A percentile compares a stretch with the other conserved stretches of the same genome.
phyloP scores from a whole-genome alignment of 1,139 yeast genomes.

The Sugiyamaella neomexicana region DNA sequence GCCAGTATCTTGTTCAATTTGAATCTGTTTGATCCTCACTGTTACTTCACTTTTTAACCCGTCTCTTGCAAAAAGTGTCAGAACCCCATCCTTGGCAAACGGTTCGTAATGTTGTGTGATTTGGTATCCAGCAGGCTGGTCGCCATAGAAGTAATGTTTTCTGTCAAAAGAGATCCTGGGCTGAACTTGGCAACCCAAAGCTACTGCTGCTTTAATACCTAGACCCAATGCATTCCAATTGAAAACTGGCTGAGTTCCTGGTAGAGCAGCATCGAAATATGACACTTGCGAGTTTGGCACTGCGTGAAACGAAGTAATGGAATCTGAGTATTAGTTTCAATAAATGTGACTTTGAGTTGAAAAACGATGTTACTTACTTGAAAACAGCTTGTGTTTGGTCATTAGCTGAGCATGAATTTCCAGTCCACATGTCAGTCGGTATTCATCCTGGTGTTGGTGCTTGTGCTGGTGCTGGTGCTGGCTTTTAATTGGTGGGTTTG shows the following conservation, averaged over 20 bases:
- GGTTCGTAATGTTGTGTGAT: conserved; percentile 89
- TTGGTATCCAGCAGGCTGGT: conserved; percentile 95
- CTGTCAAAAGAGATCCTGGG: conserved; percentile 72
- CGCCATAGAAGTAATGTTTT: conserved; percentile 94
- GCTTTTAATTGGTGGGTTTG: neutral
- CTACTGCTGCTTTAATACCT: conserved; percentile 73
- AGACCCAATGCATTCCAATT: conserved; percentile 72
- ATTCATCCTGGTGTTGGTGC: neutral
- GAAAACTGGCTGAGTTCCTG: conserved; percentile 87
- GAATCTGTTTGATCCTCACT: conserved; percentile 65
- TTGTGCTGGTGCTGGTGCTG: too few species aligned
- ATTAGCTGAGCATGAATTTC: conserved; percentile 90
- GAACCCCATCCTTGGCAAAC: conserved; percentile 63
- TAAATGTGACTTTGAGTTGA: conserved; percentile 20
- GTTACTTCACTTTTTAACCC: conserved; percentile 43
- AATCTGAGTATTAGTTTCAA: conserved; percentile 27
- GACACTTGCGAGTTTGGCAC: conserved; percentile 72
- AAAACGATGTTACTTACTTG: conserved; percentile 39
- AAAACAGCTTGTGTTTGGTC: conserved; percentile 73
- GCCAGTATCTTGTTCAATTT: conserved; percentile 94
- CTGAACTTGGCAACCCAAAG: conserved; percentile 63
- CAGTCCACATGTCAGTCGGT: conserved; percentile 71
- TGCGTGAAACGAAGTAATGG: conserved; percentile 46
- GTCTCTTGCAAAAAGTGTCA: conserved; percentile 56
- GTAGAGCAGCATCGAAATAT: conserved; percentile 80